Evolutionary conservation across 2,329 filamentous ascomycete species (phyloP).

Genomic region (Fonsecaea pugnacius): DNA sequence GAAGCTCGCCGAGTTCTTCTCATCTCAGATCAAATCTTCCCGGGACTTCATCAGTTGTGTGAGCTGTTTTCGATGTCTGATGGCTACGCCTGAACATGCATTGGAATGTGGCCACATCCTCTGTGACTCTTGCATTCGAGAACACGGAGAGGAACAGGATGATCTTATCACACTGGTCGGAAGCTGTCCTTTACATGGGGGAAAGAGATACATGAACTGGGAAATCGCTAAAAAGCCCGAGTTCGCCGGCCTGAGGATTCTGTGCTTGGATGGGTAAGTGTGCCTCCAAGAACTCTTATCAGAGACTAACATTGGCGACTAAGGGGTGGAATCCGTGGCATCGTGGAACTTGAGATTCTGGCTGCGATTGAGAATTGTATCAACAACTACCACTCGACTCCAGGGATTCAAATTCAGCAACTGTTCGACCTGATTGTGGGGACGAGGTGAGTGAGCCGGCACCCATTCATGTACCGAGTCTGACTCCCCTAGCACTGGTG

Average conservation of each 20-base stretch:
- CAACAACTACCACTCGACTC: neutral
- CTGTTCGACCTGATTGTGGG: constrained; percentile 2
- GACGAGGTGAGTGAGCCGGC: neutral
- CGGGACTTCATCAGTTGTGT: neutral
- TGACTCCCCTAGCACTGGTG: neutral
- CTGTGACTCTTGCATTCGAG: neutral
- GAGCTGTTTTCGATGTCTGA: constrained; percentile 2
- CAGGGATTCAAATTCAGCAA: neutral
- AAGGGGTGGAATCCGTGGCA: neutral
- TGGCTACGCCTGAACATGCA: neutral
- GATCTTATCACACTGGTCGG: neutral
- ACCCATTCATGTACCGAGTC: neutral
- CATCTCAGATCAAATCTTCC: neutral
- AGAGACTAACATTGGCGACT: neutral
- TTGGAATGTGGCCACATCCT: neutral
- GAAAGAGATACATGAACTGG: neutral
- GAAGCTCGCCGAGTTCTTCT: constrained; percentile 3
- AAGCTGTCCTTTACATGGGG: neutral
- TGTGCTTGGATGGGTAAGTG: constrained; percentile 5
- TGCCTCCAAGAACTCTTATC: neutral
- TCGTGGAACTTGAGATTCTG: neutral
- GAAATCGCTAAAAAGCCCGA: neutral
- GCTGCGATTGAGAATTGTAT: neutral
- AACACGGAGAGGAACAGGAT: neutral
- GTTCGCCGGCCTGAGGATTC: neutral